Evolutionary conservation across 2,329 filamentous ascomycete genomes (phyloP).

Genomic region (Torrubiella hemipterigena): DNA sequence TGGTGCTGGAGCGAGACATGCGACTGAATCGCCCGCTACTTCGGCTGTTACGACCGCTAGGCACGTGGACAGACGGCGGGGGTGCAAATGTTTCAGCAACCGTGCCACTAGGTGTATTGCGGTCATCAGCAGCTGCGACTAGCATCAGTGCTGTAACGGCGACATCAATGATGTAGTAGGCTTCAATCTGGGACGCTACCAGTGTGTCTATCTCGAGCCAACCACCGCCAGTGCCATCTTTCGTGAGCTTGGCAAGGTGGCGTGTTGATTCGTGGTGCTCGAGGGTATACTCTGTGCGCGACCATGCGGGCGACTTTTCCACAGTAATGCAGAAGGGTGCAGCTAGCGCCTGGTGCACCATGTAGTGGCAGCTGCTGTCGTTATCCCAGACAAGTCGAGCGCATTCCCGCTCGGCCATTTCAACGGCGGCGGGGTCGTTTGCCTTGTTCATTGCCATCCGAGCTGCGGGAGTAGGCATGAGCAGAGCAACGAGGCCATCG

Average conservation of each 20-base stretch:
- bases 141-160: slow-evolving; percentile 48
- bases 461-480: slow-evolving; percentile 55
- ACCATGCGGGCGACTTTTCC: slow-evolving; percentile 46
- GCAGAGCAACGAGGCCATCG: slow-evolving; percentile 53
- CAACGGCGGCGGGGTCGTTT: slow-evolving; percentile 44
- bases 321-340: slow-evolving; percentile 50
- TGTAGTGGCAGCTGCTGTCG: slow-evolving; percentile 44
- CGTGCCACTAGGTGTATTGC: slow-evolving; percentile 23
- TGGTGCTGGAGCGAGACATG: slow-evolving; percentile 17
- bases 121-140: slow-evolving; percentile 45
- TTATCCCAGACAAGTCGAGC: slow-evolving; percentile 62
- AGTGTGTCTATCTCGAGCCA: slow-evolving; percentile 50
- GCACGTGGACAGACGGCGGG: slow-evolving; percentile 28
- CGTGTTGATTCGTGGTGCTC: slow-evolving; percentile 52
- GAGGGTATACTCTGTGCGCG: slow-evolving; percentile 49
- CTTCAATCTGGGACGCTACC: slow-evolving; percentile 46
- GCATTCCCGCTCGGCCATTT: slow-evolving; percentile 55
- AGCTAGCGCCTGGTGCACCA: slow-evolving; percentile 52
- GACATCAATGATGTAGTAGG: slow-evolving; percentile 51
- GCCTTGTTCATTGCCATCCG: slow-evolving; percentile 50
- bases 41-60: slow-evolving; percentile 6
- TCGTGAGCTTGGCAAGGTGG: slow-evolving; percentile 47
- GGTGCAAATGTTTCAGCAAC: slow-evolving; percentile 48
- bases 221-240: slow-evolving; percentile 46
- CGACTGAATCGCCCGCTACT: slow-evolving; percentile 13